A percentile compares a stretch with the other conserved stretches of the same genome.
Conservation (phyloP, 495 filamentous ascomycete genomes). For the Sporormia fimetaria region DNA sequence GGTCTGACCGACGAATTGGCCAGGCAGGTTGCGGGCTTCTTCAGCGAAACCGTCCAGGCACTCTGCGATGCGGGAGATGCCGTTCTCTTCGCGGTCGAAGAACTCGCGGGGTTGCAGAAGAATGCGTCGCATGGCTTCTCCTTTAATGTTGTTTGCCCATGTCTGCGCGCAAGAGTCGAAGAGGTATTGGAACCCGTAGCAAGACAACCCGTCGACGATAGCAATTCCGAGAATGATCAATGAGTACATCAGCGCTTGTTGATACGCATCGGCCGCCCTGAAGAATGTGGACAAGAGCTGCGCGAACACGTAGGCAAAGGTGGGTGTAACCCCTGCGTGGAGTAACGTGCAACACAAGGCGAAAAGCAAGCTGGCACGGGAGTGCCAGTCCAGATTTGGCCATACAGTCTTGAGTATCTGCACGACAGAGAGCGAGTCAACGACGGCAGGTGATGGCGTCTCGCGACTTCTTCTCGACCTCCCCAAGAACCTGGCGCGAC, state of each 20-base stretch:
- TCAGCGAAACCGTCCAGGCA: slow-evolving; percentile 76
- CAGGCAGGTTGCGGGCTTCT: slow-evolving; percentile 72
- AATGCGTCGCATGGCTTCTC: slow-evolving; percentile 55
- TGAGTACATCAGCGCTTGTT: slow-evolving; percentile 53
- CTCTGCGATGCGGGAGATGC: slow-evolving; percentile 48
- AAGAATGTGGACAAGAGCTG: slow-evolving; percentile 63
- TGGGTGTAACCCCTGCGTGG: slow-evolving; percentile 59
- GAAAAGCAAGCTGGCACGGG: slow-evolving; percentile 45
- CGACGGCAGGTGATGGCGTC: background rate
- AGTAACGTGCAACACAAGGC: slow-evolving; percentile 51
- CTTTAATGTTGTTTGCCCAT: slow-evolving; percentile 68
- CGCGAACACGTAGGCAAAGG: slow-evolving; percentile 69
- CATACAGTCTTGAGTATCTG: slow-evolving; percentile 64
- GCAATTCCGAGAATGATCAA: slow-evolving; percentile 58
- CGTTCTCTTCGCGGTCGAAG: slow-evolving; percentile 66
- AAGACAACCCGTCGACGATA: slow-evolving; percentile 49
- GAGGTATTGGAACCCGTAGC: slow-evolving; percentile 55
- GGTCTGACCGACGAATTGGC: slow-evolving; percentile 60
- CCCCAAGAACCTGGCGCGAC: too few species aligned
- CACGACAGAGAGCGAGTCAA: slow-evolving; percentile 3
- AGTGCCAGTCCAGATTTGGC: slow-evolving; percentile 45
- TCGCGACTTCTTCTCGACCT: too few species aligned
- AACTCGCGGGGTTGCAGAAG: slow-evolving; percentile 72
- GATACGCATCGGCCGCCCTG: slow-evolving; percentile 33
- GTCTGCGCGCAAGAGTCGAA: slow-evolving; percentile 61